Conservation (phyloP, 768 basidiomycete genomes). For the Rhizopogon rudus region DNA sequence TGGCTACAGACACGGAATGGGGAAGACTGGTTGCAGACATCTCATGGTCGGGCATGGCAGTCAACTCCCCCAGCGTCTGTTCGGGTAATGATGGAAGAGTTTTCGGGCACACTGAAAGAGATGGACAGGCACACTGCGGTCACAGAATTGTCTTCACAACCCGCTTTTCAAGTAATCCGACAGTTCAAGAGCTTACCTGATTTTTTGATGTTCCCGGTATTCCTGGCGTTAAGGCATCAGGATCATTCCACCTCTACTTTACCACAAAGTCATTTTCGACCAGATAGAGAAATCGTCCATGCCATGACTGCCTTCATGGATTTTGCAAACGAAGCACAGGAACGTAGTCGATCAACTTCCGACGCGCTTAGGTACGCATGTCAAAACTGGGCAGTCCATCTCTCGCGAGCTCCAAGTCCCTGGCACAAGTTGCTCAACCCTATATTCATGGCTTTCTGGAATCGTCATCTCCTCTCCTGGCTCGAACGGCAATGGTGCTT, state of each 20-base stretch:
- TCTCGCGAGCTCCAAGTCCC: not conserved
- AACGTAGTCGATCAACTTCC: not conserved
- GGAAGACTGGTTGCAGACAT: not conserved
- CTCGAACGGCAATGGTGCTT: not conserved
- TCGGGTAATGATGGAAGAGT: not conserved
- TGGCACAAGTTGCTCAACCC: not conserved
- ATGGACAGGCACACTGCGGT: not conserved
- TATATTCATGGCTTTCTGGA: not conserved
- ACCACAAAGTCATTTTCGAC: not conserved
- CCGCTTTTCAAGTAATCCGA: not conserved
- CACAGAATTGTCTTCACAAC: not conserved
- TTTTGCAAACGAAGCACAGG: no score
- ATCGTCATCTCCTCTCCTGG: not conserved
- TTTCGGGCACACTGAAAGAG: not conserved
- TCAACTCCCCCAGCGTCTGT: not conserved
- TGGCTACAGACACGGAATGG: not conserved
- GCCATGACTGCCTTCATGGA: no score
- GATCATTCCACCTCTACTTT: not conserved
- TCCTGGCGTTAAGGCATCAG: no score
- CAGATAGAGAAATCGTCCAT: not conserved
- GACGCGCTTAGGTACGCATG: not conserved
- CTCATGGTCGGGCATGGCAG: not conserved
- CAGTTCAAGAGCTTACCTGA: not conserved
- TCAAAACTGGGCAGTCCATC: not conserved
- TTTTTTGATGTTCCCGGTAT: no score